A percentile compares a stretch with the other conserved stretches of the same genome.
These are phyloP conservation scores for Emmonsia crescens DNA, from an alignment of 2,329 filamentous ascomycete species.

Conservation along the genomic window DNA sequence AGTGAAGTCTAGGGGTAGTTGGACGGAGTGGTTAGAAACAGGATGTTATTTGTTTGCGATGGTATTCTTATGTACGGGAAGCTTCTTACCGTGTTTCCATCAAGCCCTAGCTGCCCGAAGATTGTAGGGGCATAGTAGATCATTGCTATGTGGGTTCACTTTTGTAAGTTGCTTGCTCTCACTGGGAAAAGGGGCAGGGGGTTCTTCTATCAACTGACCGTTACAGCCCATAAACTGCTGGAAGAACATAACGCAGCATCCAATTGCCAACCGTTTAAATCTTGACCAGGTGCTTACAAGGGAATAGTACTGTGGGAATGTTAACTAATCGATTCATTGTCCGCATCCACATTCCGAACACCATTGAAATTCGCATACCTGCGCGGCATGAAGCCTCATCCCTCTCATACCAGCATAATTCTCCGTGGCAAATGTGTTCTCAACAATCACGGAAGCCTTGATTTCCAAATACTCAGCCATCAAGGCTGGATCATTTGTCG, in stretches of 20 bases:
- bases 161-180: background rate
- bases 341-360: background rate
- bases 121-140: constrained; percentile 42
- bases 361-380: constrained; percentile 14
- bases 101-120: constrained; percentile 35
- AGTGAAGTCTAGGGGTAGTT: constrained; percentile 19
- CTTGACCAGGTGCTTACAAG: constrained; percentile 26
- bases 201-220: constrained; percentile 17
- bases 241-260: constrained; percentile 32
- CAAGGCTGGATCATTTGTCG: constrained; percentile 36
- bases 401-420: constrained; percentile 22
- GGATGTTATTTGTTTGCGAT: background rate
- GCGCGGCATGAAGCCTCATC: constrained; percentile 22
- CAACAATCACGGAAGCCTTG: constrained; percentile 34
- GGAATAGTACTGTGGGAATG: constrained; percentile 20
- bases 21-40: background rate
- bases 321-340: background rate
- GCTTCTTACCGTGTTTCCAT: constrained; percentile 21
- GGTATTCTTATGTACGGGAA: background rate
- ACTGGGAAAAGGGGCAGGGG: background rate
- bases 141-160: constrained; percentile 21
- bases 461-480: constrained; percentile 42
- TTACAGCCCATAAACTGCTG: constrained; percentile 41
- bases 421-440: constrained; percentile 24
- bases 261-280: constrained; percentile 30